phyloP scores from a whole-genome alignment of 352 stramenopile genomes.

The Aphanomyces invadans region DNA sequence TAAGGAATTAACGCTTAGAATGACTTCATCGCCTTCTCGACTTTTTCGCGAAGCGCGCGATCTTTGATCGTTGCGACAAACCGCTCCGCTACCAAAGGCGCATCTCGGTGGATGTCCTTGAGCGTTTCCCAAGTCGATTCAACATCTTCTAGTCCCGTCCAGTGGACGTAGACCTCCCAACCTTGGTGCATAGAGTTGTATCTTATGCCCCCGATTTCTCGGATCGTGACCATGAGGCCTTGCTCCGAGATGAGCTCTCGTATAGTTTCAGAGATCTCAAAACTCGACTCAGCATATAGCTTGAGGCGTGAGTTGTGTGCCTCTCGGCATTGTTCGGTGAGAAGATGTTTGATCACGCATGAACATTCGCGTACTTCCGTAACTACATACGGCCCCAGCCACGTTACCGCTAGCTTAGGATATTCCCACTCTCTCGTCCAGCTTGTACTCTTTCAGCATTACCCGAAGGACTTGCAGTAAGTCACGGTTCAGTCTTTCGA shows the following conservation, averaged over 20 bases:
- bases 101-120: too few species aligned
- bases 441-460: conserved; percentile 25
- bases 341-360: conserved; percentile 27
- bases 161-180: neutral
- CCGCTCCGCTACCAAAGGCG: too few species aligned
- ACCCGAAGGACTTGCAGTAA: conserved; percentile 28
- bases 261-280: conserved; percentile 6
- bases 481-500: conserved; percentile 30
- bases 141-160: neutral
- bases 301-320: conserved; percentile 31
- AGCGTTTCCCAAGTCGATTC: conserved; percentile 3
- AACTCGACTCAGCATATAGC: conserved; percentile 23
- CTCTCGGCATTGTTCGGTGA: conserved; percentile 26
- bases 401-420: conserved; percentile 32
- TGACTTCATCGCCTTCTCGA: too few species aligned
- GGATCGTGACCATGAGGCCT: too few species aligned
- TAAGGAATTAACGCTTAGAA: too few species aligned
- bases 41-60: too few species aligned
- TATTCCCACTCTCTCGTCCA: conserved; percentile 23
- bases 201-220: too few species aligned
- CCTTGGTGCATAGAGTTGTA: neutral
- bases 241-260: conserved; percentile 2
- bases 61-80: too few species aligned
- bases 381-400: conserved; percentile 31
- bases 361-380: conserved; percentile 24